Evolutionary conservation across 164 flowering plant species (phyloP).

Genomic region (Kingdonia uniflora): DNA sequence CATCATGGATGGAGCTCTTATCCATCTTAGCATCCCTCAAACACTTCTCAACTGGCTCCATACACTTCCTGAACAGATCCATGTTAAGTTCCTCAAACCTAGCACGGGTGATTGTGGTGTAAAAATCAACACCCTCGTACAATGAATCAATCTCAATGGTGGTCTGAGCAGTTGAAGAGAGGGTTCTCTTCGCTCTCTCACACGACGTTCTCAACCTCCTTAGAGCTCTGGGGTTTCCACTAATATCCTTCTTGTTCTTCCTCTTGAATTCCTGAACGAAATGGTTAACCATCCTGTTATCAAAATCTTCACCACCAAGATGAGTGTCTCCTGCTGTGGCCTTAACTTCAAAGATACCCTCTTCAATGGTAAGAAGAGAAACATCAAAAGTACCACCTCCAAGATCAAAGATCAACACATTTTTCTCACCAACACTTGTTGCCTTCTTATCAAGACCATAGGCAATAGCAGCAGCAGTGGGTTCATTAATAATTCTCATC

Average conservation of each 20-base stretch:
- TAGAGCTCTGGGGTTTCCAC: slow-evolving; percentile 21
- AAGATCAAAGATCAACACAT: slow-evolving; percentile 28
- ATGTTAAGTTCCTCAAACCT: slow-evolving; percentile 30
- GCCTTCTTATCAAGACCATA: slow-evolving; percentile 41
- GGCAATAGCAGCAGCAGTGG: slow-evolving; percentile 49
- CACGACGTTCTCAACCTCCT: slow-evolving; percentile 26
- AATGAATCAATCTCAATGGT: slow-evolving; percentile 35
- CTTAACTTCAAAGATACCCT: slow-evolving; percentile 34
- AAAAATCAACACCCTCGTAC: slow-evolving; percentile 31
- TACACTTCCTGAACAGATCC: slow-evolving; percentile 28
- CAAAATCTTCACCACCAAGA: slow-evolving; percentile 35
- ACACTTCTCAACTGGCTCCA: slow-evolving; percentile 34
- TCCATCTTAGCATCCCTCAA: slow-evolving; percentile 30
- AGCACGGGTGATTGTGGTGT: slow-evolving; percentile 25
- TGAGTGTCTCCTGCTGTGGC: slow-evolving; percentile 40
- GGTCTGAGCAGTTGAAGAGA: slow-evolving; percentile 26
- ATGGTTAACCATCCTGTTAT: slow-evolving; percentile 30
- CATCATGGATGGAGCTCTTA: slow-evolving; percentile 29
- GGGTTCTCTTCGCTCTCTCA: slow-evolving; percentile 27
- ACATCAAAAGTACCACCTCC: slow-evolving; percentile 52
- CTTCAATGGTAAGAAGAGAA: slow-evolving; percentile 30
- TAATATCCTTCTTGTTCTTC: slow-evolving; percentile 30
- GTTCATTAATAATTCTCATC: slow-evolving; percentile 33
- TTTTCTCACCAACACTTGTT: slow-evolving; percentile 28
- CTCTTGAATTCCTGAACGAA: slow-evolving; percentile 30